phyloP scores from a whole-genome alignment of 2,329 filamentous ascomycete species.

The Penicillium paneum region DNA sequence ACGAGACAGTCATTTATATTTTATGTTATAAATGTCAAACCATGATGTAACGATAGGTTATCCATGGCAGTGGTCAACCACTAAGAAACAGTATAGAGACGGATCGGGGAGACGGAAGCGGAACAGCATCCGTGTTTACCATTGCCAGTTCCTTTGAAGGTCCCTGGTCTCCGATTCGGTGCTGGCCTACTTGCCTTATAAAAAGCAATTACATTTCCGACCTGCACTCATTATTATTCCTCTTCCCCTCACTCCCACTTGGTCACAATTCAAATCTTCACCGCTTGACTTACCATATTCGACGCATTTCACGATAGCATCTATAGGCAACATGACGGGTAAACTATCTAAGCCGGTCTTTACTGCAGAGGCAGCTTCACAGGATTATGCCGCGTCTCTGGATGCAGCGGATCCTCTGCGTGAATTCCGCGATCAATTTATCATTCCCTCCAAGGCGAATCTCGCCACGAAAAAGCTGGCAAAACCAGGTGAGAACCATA shows the following conservation, averaged over 20 bases:
- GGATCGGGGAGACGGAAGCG: constrained; percentile 26
- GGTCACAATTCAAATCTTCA: neutral
- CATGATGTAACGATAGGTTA: neutral
- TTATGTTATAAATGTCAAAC: neutral
- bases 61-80: too few relatives aligned
- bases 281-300: neutral
- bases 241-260: neutral
- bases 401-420: constrained; percentile 60
- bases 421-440: constrained; percentile 67
- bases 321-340: constrained; percentile 9
- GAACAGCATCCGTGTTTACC: constrained; percentile 11
- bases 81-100: neutral
- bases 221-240: neutral
- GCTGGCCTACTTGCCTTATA: constrained; percentile 8
- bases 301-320: neutral
- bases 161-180: constrained; percentile 3
- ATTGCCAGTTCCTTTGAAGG: constrained; percentile 8
- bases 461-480: constrained; percentile 62
- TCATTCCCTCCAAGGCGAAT: constrained; percentile 71
- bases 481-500: constrained; percentile 30
- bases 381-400: constrained; percentile 47
- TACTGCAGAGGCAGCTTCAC: constrained; percentile 30
- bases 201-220: constrained; percentile 6
- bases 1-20: neutral
- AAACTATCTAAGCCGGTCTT: constrained; percentile 28